Base-by-base conservation (phyloP, 2,329 filamentous ascomycete genomes). In the Colletotrichum sublineola region DNA sequence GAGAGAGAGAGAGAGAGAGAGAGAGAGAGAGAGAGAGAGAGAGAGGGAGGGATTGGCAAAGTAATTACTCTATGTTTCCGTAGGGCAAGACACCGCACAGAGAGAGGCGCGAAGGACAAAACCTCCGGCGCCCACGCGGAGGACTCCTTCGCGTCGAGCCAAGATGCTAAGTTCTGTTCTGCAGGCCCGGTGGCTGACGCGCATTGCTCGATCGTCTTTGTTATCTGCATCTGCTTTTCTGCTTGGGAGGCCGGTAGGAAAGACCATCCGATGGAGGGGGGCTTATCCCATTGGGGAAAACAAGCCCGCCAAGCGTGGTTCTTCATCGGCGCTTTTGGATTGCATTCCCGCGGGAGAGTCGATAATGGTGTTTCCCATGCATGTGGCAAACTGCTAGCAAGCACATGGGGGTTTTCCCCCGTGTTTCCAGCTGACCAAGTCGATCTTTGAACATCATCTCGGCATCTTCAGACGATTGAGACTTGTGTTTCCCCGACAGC, bases 121-220 rank as follows among this genome's bases (percentile, higher is more conserved):
- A 72, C 69, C 46, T 40, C 52, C 66, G 69, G 69, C 53, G 66
- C 53, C 66, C 60, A 36, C 60, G 48, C n/a, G 8, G 53, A 53
- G 29, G 46, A 56, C 38, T 71, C 68, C 68, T 71, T 71, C 64
- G 65, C 64, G 57, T 31, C 56, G 24, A 7, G 24, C 53, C 63
- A 48, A 24, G 18, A 18, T 8, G 44, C 60, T 6, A 9, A 18
- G n/a, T 36, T 60, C 40, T 33, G 42, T 53, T n/a, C 31, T 50
- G 11, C 24, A 20, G 20, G 33, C 40, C 46, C 29, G 42, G 63
- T 67, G 67, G 67, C 67, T 71, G 56, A 48, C 46, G 63, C 68
- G 57, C 48, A 71, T 55, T 24, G 24, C 24, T 24, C 24, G 55
- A 48, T 42, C 33, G 29, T 33, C 20, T 57, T 44, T 7, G 42